Evolutionary conservation across 768 basidiomycete species (phyloP), one percentile per base, ranked within the genome.

Genomic region (Leucosporidium creatinivorum): DNA sequence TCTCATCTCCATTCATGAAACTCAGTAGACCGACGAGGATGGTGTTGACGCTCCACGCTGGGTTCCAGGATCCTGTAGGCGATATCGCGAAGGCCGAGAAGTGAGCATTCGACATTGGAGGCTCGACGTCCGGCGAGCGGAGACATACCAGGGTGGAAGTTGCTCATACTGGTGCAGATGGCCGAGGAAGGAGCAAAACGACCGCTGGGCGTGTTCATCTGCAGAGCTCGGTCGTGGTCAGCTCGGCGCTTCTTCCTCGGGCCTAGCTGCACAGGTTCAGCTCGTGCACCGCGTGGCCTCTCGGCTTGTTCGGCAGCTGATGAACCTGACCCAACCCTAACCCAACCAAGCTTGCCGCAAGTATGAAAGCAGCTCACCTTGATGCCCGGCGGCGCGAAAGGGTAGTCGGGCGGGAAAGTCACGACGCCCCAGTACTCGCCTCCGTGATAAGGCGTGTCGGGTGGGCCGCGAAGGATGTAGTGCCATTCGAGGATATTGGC

Each of bases 391-490:
- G 93, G 93, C 78, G 92, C 94, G 82, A 96, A 94, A 4, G 90
- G 91, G 78, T 97, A 98, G 79, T 97, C 93, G 18, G 89, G 80
- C 4, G 93, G 93, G 76, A 98, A 98, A 49, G 91, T 81, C 62
- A 98, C 86, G 25, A 91, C 83, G 1, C 93, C 94, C 70, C 94
- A 90, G 77, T 92, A 97, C 78, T 99, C 94, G 75, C 94, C 94
- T 30, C 88, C 92, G 33, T 83, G 82, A 74, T 86, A 99, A 7
- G 93, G 89, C 49, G 90, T 89, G 77, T 96, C 93, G 52, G 93
- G 87, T 25, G 96, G 96, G 3, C 96, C 96, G 58, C 91, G 88
- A 89, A 76, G 68, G 54, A 74, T 58, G 62, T 39, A 68, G 62
- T 71, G 72, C 65, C 70, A 73, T 36, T 73, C 73, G 13, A 75